Evolutionary conservation across 768 basidiomycete genomes (phyloP), one percentile per base, ranked within the genome.

Genomic region (Mycena latifolia): DNA sequence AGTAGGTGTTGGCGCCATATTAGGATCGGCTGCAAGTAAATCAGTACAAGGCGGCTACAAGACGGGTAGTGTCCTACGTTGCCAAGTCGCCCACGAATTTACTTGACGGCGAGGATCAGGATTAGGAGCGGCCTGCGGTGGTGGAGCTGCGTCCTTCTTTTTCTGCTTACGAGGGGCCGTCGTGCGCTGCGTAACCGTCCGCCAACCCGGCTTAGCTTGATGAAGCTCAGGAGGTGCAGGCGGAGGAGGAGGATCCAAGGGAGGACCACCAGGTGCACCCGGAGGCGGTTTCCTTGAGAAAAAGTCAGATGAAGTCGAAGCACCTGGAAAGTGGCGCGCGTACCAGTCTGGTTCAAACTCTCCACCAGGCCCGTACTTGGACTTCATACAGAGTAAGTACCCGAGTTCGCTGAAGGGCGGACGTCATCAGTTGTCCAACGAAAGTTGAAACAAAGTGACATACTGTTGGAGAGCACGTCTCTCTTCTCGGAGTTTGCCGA

Each of bases 331-430:
- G 17, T 4, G 27, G 73, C 78, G 68, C 39, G 73, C 78, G 68
- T 41, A 89, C 93, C 94, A 95, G n/a, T 92, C 89, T 10, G 90
- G 86, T 72, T 94, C 91, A 72, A 92, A 95, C 75, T 93, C 90
- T 55, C 94, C 94, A 61, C 92, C 93, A n/a, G 92, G 89, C 7
- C 89, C 90, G 69, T 93, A 92, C 74, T 92, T 92, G 43, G 91
- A 84, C 75, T 87, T 89, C 83, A 91, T 82, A 70, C 83, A 81
- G 65, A 95, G 76, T 27, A 95, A 80, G 61, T 83, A 86, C 28
- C 91, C 93, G 60, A 95, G 83, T 81, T 94, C 92, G 71, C 93
- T 94, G 68, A 14, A 67, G 39, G 47, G 27, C 27, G 9, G 22
- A 0, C 7, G 33, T 58, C 18, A 65, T 41, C 20, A 37, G 29